Percentiles rank a stretch among this genome's conserved stretches.
Conservation (phyloP, 1,139 yeast species). For the Yamadazyma dendronema region DNA sequence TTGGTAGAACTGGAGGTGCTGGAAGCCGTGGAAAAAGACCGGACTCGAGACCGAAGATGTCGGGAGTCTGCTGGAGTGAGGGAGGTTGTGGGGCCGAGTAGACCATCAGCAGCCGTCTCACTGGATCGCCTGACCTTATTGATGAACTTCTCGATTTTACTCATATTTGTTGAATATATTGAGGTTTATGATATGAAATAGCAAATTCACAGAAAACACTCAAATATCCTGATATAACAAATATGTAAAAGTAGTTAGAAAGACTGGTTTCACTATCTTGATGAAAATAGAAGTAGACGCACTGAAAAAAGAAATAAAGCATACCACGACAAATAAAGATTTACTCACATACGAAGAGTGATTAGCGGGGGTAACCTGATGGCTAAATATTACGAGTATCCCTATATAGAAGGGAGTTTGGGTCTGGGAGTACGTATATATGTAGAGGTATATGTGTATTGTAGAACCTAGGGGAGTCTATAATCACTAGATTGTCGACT, state of each 20-base stretch:
- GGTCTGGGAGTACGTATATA: no score
- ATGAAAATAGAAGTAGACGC: neutral
- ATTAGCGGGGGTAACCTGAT: neutral
- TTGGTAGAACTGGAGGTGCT: constrained; percentile 5
- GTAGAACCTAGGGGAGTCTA: no score
- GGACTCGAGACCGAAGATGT: constrained; percentile 13
- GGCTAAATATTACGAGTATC: no score
- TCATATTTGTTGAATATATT: no score
- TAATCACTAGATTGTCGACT: no score
- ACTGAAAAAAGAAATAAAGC: neutral
- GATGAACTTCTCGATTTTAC: constrained; percentile 14
- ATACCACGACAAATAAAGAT: neutral
- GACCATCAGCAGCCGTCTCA: constrained; percentile 14
- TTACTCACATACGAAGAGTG: no score
- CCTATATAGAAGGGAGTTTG: no score
- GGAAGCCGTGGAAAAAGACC: constrained; percentile 16
- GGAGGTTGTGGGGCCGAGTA: constrained; percentile 4
- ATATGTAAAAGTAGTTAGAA: no score
- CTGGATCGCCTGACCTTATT: constrained; percentile 19
- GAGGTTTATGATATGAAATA: no score
- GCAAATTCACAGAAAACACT: no score
- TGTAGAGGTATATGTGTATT: no score
- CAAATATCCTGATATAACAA: no score
- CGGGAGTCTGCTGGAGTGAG: constrained; percentile 6
- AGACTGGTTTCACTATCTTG: neutral